A percentile compares a stretch with the other conserved stretches of the same genome.
These are phyloP conservation scores for Babesia ovata DNA, from an alignment of 169 alveolate genomes.

Conservation along the genomic window DNA sequence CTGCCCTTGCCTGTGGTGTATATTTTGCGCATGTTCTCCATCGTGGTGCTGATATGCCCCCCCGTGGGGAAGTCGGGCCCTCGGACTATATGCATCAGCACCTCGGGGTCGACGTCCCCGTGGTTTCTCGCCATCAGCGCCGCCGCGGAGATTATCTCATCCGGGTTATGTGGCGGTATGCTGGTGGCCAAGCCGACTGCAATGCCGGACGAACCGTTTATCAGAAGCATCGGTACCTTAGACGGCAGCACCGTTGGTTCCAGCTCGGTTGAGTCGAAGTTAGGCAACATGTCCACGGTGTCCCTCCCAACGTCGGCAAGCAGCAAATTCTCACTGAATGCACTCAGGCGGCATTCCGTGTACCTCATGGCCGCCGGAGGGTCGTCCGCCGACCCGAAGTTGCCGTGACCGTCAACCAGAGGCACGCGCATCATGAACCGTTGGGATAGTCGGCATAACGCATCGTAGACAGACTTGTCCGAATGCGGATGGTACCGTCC, in stretches of 20 bases:
- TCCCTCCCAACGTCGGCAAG: constrained; percentile 71
- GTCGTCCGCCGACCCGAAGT: constrained; percentile 84
- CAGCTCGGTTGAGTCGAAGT: constrained; percentile 81
- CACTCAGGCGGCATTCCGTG: constrained; percentile 79
- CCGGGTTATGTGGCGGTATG: constrained; percentile 83
- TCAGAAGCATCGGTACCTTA: constrained; percentile 76
- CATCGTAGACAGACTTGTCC: constrained; percentile 86
- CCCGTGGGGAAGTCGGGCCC: constrained; percentile 88
- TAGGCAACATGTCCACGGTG: constrained; percentile 75
- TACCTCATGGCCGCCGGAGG: constrained; percentile 88
- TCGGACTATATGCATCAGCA: constrained; percentile 57
- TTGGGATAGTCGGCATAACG: constrained; percentile 81
- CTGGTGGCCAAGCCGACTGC: constrained; percentile 85
- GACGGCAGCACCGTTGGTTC: constrained; percentile 83
- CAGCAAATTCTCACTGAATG: constrained; percentile 72
- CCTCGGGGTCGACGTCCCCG: constrained; percentile 65
- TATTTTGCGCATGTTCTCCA: constrained; percentile 49
- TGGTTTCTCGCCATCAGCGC: constrained; percentile 60
- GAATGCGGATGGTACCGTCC: constrained; percentile 87
- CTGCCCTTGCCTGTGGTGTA: constrained; percentile 81
- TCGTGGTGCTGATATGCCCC: constrained; percentile 73
- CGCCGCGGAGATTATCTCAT: constrained; percentile 74
- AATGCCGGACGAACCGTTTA: constrained; percentile 84
- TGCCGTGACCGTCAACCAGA: constrained; percentile 85
- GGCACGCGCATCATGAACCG: constrained; percentile 74